Percentiles rank a stretch among this genome's conserved stretches.
These are phyloP conservation scores for Thinopyrum obtusiflorum DNA, from an alignment of 202 grass and related monocot genomes.

Conservation along the genomic window DNA sequence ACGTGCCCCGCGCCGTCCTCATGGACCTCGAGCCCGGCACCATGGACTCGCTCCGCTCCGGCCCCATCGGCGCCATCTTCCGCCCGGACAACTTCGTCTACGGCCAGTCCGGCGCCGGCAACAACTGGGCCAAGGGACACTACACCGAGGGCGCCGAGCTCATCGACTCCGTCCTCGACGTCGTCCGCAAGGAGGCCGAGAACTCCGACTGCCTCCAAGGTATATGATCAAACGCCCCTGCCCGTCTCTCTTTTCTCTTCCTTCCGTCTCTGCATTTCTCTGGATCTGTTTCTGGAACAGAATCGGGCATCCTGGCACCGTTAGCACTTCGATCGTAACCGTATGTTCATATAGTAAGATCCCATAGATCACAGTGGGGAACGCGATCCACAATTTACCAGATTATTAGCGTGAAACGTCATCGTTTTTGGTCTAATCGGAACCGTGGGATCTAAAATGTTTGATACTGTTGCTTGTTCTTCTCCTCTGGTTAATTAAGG, in stretches of 20 bases:
- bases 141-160: constrained; percentile 86
- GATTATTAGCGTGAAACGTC: neutral
- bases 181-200: constrained; percentile 83
- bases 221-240: neutral
- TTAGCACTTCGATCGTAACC: neutral
- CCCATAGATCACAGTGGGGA: neutral
- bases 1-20: constrained; percentile 78
- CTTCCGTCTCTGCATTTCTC: neutral
- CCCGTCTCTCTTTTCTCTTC: neutral
- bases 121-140: constrained; percentile 82
- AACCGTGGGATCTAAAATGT: neutral
- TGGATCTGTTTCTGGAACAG: neutral
- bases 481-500: neutral
- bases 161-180: constrained; percentile 77
- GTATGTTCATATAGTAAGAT: neutral
- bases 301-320: neutral
- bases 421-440: neutral
- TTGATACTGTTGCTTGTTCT: neutral
- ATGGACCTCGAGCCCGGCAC: constrained; percentile 90
- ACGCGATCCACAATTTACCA: neutral
- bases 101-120: constrained; percentile 71
- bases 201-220: constrained; percentile 82
- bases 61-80: constrained; percentile 74
- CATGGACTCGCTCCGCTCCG: constrained; percentile 75
- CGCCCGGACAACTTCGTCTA: constrained; percentile 82